These are phyloP conservation scores for Larix kaempferi DNA, from an alignment of 75 land plant species.

Conservation along the genomic window DNA sequence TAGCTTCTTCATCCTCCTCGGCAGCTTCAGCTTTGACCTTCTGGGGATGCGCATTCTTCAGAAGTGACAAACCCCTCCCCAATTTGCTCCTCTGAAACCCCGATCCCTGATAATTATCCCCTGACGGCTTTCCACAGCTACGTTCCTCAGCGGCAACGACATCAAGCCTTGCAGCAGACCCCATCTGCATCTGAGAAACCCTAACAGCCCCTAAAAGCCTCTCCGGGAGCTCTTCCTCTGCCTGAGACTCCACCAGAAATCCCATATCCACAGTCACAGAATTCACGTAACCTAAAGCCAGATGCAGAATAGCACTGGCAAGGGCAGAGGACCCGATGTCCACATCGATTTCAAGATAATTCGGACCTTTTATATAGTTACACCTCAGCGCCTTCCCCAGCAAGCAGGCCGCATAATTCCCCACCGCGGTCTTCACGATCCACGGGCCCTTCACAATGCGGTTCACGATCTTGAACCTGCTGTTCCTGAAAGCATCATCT, in stretches of 20 bases:
- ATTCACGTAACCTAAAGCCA: slow-evolving; percentile 43
- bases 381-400: slow-evolving; percentile 50
- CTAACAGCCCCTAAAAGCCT: slow-evolving; percentile 43
- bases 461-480: slow-evolving; percentile 44
- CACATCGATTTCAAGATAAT: slow-evolving; percentile 49
- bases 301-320: slow-evolving; percentile 41
- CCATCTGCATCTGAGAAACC: slow-evolving; percentile 46
- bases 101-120: slow-evolving; percentile 13
- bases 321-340: slow-evolving; percentile 48
- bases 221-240: slow-evolving; percentile 46
- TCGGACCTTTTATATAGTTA: slow-evolving; percentile 30
- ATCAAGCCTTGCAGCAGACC: slow-evolving; percentile 14
- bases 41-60: slow-evolving; percentile 19
- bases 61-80: slow-evolving; percentile 26
- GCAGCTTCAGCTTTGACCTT: slow-evolving; percentile 27
- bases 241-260: slow-evolving; percentile 36
- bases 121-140: too few relatives aligned
- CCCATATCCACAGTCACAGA: slow-evolving; percentile 45
- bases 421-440: slow-evolving; percentile 44
- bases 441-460: slow-evolving; percentile 47
- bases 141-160: background rate
- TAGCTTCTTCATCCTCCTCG: background rate
- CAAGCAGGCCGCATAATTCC: slow-evolving; percentile 50
- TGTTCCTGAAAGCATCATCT: slow-evolving; percentile 42
- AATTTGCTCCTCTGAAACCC: slow-evolving; percentile 22